phyloP scores from a whole-genome alignment of 2,329 filamentous ascomycete genomes.

The Botrytis medusae region DNA sequence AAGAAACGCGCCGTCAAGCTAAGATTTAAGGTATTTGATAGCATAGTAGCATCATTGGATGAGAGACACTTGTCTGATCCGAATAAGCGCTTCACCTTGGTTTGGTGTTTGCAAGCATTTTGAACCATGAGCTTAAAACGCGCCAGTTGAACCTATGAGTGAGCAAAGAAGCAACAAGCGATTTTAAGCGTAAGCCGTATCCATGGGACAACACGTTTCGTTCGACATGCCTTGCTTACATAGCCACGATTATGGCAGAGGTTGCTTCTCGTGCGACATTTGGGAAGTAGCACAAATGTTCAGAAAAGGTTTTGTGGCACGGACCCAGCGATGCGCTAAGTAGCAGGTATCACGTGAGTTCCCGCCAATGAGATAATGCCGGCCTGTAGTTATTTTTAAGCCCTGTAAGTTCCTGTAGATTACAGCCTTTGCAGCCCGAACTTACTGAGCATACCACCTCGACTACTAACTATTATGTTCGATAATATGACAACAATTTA shows the following conservation, averaged over 20 bases:
- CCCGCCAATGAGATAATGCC: neutral
- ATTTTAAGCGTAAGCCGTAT: neutral
- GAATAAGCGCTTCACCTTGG: conserved; percentile 17
- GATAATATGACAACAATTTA: neutral
- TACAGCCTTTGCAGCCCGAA: neutral
- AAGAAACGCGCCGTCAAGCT: conserved; percentile 13
- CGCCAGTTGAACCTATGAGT: conserved; percentile 11
- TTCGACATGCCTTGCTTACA: conserved; percentile 2
- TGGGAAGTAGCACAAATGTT: neutral
- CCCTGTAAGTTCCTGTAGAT: neutral
- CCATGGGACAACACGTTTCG: neutral
- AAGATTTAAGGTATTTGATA: neutral
- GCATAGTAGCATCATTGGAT: conserved; percentile 11
- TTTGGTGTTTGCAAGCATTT: neutral
- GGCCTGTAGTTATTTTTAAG: no score
- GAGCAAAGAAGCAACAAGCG: neutral
- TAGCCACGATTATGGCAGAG: conserved; percentile 6
- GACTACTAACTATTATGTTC: neutral
- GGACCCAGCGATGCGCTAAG: neutral
- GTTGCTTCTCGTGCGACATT: neutral
- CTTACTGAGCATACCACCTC: no score
- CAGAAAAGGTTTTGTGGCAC: neutral
- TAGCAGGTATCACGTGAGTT: neutral
- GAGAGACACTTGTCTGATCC: neutral
- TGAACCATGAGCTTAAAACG: neutral